A percentile compares a stretch with the other conserved stretches of the same genome.
These are phyloP conservation scores for Leccinum solheimii DNA, from an alignment of 1,284 basidiomycete species.

Conservation along the genomic window DNA sequence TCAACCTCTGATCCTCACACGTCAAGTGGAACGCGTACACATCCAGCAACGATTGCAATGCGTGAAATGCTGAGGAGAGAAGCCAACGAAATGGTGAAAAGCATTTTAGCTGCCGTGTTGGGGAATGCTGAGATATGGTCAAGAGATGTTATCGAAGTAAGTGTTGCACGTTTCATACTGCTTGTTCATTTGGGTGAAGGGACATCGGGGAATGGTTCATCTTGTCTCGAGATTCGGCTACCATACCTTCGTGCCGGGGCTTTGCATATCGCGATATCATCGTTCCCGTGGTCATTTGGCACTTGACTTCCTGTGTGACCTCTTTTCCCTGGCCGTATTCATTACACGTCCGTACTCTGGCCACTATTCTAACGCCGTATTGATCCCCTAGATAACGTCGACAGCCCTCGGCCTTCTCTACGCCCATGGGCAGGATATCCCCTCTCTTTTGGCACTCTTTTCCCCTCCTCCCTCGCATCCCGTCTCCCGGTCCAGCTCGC, in stretches of 20 bases:
- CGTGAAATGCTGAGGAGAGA: conserved; percentile 56
- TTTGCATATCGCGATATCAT: not conserved
- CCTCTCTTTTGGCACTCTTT: conserved; percentile 27
- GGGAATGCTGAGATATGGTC: conserved; percentile 40
- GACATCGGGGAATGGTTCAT: not conserved
- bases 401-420: conserved; percentile 34
- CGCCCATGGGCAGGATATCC: conserved; percentile 26
- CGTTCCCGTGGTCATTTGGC: not conserved
- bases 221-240: not conserved
- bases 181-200: not conserved
- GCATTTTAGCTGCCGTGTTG: conserved; percentile 45
- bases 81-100: conserved; percentile 68
- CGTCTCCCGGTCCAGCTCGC: conserved; percentile 26
- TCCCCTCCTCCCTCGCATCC: conserved; percentile 15
- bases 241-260: not conserved
- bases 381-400: conserved; percentile 26
- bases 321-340: not conserved
- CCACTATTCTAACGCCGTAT: conserved; percentile 10
- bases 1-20: conserved; percentile 2
- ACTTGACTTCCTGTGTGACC: not conserved
- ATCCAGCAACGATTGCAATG: conserved; percentile 68
- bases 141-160: conserved; percentile 31
- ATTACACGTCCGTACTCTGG: not conserved
- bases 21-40: conserved; percentile 53
- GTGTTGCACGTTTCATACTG: conserved; percentile 13